Base-by-base conservation (phyloP, 345 rosid species). In the Hibiscus tridactylites region DNA sequence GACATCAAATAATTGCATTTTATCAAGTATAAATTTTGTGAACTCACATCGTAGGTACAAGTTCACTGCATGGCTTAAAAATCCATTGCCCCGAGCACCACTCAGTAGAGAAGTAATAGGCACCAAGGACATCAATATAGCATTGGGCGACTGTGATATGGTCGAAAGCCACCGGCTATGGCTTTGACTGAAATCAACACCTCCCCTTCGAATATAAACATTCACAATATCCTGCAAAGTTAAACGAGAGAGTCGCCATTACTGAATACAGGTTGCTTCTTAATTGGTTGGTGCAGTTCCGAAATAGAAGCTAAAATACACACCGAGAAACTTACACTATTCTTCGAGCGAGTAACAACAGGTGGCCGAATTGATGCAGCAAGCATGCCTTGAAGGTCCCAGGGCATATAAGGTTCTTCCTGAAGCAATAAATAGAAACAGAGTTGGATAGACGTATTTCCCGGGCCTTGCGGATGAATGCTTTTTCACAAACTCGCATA, bases 31-130 rank as follows among this genome's bases (percentile, higher is more conserved):
- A 37, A 6, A 37, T 37, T 42, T 9, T 9, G 46, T 9, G 3
- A 42, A 42, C 46, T 42, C 46, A 42, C 46, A 42, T 42, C 46
- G 46, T 42, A 37, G 42, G 42, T 37, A 42, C 3, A 42, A 42
- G 46, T 42, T 42, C 46, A 42, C 11, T 8, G 98, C 97, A 82
- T 94, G 98, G 74, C 79, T 83, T 71, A 94, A 74, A 79, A 94
- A 87, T 60, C 98, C 99, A 65, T 79, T 92, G 83, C 99, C 99
- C 6, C 79, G 93, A 37, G 87, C 84, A 72, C 97, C 97, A 37
- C 77, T 72, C 77, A 95, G 78, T 71, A 95, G 93, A 12, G 96
- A 83, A 80, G 97, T 95, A 76, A 95, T 89, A 19, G 99, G 96
- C 79, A 95, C 97, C 58, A 92, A 84, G 66, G 92, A 83, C 99